Percentiles rank a stretch among this genome's conserved stretches.
These are phyloP conservation scores for Mimosa bimucronata DNA, from an alignment of 306 rosid species.

Conservation along the genomic window DNA sequence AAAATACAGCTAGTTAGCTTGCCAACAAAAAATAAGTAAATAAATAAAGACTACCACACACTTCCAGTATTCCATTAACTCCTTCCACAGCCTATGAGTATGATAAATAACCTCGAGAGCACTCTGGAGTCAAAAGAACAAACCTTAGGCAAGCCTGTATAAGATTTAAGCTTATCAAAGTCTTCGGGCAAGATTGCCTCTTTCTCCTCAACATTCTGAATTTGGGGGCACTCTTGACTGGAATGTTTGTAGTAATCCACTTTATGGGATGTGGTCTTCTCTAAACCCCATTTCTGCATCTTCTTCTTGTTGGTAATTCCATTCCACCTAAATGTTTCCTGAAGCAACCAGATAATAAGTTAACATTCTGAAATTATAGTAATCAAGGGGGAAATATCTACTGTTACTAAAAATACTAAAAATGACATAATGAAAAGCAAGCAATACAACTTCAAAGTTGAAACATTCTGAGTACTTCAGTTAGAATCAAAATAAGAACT, in stretches of 20 bases:
- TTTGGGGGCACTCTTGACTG: slow-evolving; percentile 43
- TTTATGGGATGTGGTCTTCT: slow-evolving; percentile 54
- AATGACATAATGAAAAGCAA: slow-evolving; percentile 4
- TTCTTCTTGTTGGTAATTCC: slow-evolving; percentile 89
- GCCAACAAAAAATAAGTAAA: neutral
- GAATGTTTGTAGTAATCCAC: slow-evolving; percentile 42
- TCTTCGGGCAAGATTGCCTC: slow-evolving; percentile 44
- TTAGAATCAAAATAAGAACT: slow-evolving; percentile 23
- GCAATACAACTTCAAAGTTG: slow-evolving; percentile 15
- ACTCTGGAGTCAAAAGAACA: slow-evolving; percentile 27
- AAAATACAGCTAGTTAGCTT: slow-evolving; percentile 35
- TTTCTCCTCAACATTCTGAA: slow-evolving; percentile 46
- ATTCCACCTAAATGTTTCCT: slow-evolving; percentile 85
- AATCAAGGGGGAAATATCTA: slow-evolving; percentile 15
- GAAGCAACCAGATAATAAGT: slow-evolving; percentile 44
- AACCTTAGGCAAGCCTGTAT: slow-evolving; percentile 73
- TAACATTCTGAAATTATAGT: slow-evolving; percentile 18
- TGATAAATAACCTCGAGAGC: slow-evolving; percentile 18
- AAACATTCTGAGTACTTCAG: slow-evolving; percentile 11
- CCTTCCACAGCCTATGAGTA: slow-evolving; percentile 15
- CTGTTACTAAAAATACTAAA: slow-evolving; percentile 1
- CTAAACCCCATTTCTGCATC: slow-evolving; percentile 96
- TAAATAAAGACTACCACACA: neutral
- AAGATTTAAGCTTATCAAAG: slow-evolving; percentile 69
- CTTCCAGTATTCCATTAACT: slow-evolving; percentile 7